Conservation (phyloP, 768 basidiomycete genomes). For the Gloeostereum incarnatum region DNA sequence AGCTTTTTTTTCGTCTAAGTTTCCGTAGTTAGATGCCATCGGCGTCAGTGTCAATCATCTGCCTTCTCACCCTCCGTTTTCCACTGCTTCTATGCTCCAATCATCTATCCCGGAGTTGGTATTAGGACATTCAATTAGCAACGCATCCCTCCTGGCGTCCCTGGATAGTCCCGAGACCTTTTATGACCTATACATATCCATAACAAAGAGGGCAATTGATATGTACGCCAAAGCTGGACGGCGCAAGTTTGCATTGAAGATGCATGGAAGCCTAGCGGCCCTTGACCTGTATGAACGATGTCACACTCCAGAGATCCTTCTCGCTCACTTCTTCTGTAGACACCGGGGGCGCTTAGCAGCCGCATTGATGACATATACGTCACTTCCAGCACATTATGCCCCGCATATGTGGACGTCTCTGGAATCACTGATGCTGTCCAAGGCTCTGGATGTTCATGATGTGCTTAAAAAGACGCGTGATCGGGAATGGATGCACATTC, state of each 20-base stretch:
- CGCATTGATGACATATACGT: constrained; percentile 65
- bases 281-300: constrained; percentile 69
- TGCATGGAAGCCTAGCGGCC: constrained; percentile 82
- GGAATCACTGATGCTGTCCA: constrained; percentile 71
- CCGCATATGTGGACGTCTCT: constrained; percentile 76
- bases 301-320: neutral
- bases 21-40: constrained; percentile 71
- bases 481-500: constrained; percentile 72
- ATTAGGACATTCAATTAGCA: constrained; percentile 35
- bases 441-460: constrained; percentile 60
- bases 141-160: constrained; percentile 50
- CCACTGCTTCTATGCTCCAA: constrained; percentile 28
- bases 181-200: constrained; percentile 64
- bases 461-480: constrained; percentile 50
- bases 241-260: constrained; percentile 74
- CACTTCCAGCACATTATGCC: constrained; percentile 80
- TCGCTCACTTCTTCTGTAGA: constrained; percentile 25
- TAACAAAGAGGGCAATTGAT: constrained; percentile 79
- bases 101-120: constrained; percentile 12
- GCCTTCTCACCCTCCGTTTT: constrained; percentile 67
- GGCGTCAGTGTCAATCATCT: constrained; percentile 70
- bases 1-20: constrained; percentile 1
- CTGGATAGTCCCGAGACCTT: constrained; percentile 51
- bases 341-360: constrained; percentile 53
- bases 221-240: constrained; percentile 78